Evolutionary conservation across 2,329 filamentous ascomycete genomes (phyloP), one percentile per base, ranked within the genome.

Genomic region (Alternaria gaisen): DNA sequence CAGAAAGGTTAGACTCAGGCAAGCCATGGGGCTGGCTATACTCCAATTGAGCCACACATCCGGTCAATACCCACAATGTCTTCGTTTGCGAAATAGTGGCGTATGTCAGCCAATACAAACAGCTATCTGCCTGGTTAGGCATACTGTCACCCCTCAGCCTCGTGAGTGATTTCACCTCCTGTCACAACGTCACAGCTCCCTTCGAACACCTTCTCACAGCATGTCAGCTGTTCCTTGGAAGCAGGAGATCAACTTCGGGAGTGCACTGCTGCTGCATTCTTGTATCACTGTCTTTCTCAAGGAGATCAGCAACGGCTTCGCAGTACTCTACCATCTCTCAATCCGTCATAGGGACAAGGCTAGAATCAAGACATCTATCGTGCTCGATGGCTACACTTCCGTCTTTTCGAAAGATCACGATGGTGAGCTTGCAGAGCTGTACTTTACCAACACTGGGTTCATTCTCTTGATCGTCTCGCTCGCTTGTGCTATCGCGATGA

Each of bases 361-460:
- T 52, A 8, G 22, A n/a, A 16, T 30, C 36, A 38, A 52, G n/a
- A 40, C 32, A 7, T 52, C 34, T 28, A 16, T 55, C 26, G 44
- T 56, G 18, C 38, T 61, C 12, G 53, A 61, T 52, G 58, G 36
- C 8, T 53, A 61, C 40, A 56, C 47, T 3, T 61, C 46, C 1
- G 18, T 56, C 14, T 46, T 52, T 32, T 56, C 53, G 3, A 36
- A 28, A 53, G 53, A 61, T 26, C 30, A 56, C 12, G 53, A 52
- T n/a, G 53, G 58, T 24, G 52, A 60, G 53, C 53, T 60, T 34
- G 44, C 44, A 24, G 38, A 56, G 36, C 26, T 56, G 38, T 56
- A 56, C 53, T 56, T 60, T 16, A 52, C 53, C 28, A 60, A 55
- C 16, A 60, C 52, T 16, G 53, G 58, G 10, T 56, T 56, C 30